phyloP scores from a whole-genome alignment of 2,329 filamentous ascomycete species.

The Fusarium sp. region DNA sequence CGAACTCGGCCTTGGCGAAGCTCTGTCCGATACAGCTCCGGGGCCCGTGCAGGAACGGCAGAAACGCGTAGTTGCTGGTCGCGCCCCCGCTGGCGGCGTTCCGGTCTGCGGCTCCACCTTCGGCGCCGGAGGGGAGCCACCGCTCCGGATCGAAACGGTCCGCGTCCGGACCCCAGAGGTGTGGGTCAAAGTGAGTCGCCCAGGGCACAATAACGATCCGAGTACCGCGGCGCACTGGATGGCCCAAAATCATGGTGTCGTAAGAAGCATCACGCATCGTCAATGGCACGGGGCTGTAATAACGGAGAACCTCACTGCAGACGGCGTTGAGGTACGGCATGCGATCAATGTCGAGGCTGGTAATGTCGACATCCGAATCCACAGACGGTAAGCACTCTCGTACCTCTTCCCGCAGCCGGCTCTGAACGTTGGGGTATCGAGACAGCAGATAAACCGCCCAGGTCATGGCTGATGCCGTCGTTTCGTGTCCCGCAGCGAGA shows the following conservation, averaged over 20 bases:
- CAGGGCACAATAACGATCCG: constrained; percentile 71
- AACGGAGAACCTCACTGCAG: constrained; percentile 79
- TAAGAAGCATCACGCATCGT: constrained; percentile 73
- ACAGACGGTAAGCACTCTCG: constrained; percentile 66
- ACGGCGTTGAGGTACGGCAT: constrained; percentile 85
- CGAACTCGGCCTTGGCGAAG: constrained; percentile 88
- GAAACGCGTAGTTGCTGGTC: constrained; percentile 77
- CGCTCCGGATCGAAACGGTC: constrained; percentile 81
- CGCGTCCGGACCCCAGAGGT: constrained; percentile 82
- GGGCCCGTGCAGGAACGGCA: constrained; percentile 89
- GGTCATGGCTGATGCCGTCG: constrained; percentile 79
- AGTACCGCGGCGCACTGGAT: constrained; percentile 76
- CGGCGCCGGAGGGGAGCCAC: constrained; percentile 68
- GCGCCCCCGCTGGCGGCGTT: constrained; percentile 74
- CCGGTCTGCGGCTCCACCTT: constrained; percentile 46
- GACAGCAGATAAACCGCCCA: constrained; percentile 80
- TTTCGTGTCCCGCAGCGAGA: constrained; percentile 84
- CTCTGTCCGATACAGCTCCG: constrained; percentile 84
- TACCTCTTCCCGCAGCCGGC: constrained; percentile 74
- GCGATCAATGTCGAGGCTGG: constrained; percentile 69
- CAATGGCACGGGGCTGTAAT: constrained; percentile 76
- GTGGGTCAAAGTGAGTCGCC: constrained; percentile 75
- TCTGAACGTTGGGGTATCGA: constrained; percentile 72
- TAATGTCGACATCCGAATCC: constrained; percentile 49
- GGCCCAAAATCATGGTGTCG: constrained; percentile 73